These are phyloP conservation scores for Lactifluus subvellereus DNA, from an alignment of 768 basidiomycete species.

Conservation along the genomic window DNA sequence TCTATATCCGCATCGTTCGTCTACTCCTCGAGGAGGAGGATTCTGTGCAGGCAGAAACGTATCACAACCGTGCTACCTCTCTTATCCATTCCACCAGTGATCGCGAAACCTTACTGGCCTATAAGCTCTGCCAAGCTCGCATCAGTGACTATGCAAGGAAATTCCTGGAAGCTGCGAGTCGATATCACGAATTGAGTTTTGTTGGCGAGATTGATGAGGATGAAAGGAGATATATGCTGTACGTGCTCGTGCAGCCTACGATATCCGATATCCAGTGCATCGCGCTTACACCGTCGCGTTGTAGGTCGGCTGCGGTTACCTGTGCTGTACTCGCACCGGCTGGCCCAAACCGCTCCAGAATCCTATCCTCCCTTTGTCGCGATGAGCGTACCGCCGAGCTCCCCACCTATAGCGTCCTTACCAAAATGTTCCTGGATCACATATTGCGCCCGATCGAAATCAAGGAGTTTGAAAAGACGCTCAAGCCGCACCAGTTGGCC, in stretches of 20 bases:
- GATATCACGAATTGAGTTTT: conserved; percentile 93
- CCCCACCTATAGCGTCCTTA: conserved; percentile 81
- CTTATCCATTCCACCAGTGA: conserved; percentile 77
- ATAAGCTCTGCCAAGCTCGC: conserved; percentile 91
- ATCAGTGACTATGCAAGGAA: conserved; percentile 89
- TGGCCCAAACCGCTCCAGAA: conserved; percentile 90
- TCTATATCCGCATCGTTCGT: conserved; percentile 93
- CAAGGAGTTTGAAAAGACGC: conserved; percentile 78
- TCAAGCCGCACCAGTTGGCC: conserved; percentile 94
- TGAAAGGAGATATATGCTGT: conserved; percentile 89
- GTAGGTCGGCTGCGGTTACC: conserved; percentile 83
- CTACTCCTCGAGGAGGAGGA: conserved; percentile 95
- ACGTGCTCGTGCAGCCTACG: conserved; percentile 30
- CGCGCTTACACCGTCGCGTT: conserved; percentile 4
- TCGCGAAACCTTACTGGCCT: conserved; percentile 72
- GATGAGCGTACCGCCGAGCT: conserved; percentile 85
- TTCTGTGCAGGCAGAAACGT: conserved; percentile 95
- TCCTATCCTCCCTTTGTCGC: conserved; percentile 87
- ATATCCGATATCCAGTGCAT: not conserved
- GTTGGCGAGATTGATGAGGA: conserved; percentile 89
- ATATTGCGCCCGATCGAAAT: conserved; percentile 89
- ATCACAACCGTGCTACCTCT: conserved; percentile 92
- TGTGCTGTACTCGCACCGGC: conserved; percentile 97
- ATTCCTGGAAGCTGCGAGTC: conserved; percentile 89
- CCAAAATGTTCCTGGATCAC: conserved; percentile 98